Conservation (phyloP, 192 early-diverging fungal species). For the Polychytrium aggregatum region DNA sequence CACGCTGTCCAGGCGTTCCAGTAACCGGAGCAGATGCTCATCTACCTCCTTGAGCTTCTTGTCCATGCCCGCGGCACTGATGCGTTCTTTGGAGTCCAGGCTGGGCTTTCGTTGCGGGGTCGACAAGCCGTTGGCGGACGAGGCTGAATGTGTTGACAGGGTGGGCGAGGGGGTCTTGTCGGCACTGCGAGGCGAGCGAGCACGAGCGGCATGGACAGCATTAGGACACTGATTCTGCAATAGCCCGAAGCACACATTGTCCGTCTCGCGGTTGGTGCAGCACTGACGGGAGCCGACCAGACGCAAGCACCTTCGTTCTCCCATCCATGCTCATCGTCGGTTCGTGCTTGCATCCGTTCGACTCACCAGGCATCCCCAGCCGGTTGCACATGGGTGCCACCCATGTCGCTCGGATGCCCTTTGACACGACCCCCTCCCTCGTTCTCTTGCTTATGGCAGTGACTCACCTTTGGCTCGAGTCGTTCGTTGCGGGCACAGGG, state of each 20-base stretch:
- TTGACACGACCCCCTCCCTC: no score
- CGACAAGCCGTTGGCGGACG: neutral
- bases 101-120: neutral
- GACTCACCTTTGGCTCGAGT: neutral
- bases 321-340: no score
- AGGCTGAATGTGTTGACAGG: neutral
- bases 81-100: neutral
- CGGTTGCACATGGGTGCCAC: no score
- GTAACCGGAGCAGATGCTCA: slow-evolving; percentile 14
- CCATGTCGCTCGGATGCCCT: no score
- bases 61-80: slow-evolving; percentile 3
- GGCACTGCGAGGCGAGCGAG: no score
- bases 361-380: no score
- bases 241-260: neutral
- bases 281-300: neutral
- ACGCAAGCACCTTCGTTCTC: neutral
- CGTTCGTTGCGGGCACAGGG: neutral
- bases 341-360: no score
- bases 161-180: no score
- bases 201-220: neutral
- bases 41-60: slow-evolving; percentile 14
- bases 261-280: neutral
- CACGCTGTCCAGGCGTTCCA: slow-evolving; percentile 22
- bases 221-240: neutral
- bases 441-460: neutral